phyloP scores from a whole-genome alignment of 495 filamentous ascomycete genomes.

The Ramalina intermedia region DNA sequence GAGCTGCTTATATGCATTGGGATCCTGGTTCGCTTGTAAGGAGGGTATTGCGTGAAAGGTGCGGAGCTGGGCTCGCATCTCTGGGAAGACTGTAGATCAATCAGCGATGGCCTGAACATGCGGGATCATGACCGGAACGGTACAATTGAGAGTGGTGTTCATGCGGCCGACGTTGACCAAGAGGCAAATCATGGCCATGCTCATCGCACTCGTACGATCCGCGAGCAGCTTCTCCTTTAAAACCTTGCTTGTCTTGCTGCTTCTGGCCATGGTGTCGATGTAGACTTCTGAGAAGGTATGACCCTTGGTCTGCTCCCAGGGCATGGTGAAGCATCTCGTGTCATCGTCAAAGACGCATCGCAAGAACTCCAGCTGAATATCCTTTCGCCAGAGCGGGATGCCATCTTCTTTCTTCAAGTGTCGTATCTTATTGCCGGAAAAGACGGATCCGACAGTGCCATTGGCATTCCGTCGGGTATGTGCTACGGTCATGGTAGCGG shows the following conservation, averaged over 20 bases:
- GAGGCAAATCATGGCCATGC: slow-evolving; percentile 98
- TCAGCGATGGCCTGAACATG: neutral
- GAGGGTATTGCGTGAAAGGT: slow-evolving; percentile 98
- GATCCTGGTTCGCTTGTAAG: slow-evolving; percentile 85
- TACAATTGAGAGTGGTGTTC: slow-evolving; percentile 98
- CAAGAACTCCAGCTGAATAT: slow-evolving; percentile 95
- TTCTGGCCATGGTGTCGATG: slow-evolving; percentile 95
- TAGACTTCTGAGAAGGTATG: slow-evolving; percentile 92
- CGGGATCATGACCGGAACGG: slow-evolving; percentile 14
- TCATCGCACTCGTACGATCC: slow-evolving; percentile 80
- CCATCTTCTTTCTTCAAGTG: slow-evolving; percentile 98
- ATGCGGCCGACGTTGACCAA: slow-evolving; percentile 94
- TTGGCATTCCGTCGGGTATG: slow-evolving; percentile 52
- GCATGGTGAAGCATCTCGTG: slow-evolving; percentile 74
- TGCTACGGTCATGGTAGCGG: slow-evolving; percentile 37
- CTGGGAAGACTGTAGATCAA: slow-evolving; percentile 67
- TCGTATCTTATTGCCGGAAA: slow-evolving; percentile 82
- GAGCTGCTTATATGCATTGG: slow-evolving; percentile 92
- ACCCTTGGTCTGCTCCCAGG: slow-evolving; percentile 49
- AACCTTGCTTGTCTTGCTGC: slow-evolving; percentile 98
- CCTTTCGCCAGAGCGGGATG: slow-evolving; percentile 88
- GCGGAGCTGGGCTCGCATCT: slow-evolving; percentile 95
- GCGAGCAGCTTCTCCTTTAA: slow-evolving; percentile 90
- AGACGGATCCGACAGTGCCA: slow-evolving; percentile 51
- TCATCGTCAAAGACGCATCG: slow-evolving; percentile 81